phyloP scores from a whole-genome alignment of 768 basidiomycete species.

The Suillus spraguei region DNA sequence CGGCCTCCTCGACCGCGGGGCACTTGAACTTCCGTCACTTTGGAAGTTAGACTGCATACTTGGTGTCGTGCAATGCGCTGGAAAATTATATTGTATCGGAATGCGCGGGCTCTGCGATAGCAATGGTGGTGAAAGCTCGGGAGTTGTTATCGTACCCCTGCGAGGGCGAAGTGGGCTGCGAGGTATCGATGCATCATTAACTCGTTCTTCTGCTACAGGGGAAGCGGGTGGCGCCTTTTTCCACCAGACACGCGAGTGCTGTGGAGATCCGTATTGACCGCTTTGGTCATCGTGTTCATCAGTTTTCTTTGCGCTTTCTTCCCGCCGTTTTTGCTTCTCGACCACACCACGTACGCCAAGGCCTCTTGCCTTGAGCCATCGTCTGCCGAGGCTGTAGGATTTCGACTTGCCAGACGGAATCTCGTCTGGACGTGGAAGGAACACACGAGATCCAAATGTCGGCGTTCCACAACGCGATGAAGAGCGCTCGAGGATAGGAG shows the following conservation, averaged over 20 bases:
- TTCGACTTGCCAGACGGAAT: slow-evolving; percentile 20
- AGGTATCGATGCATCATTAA: slow-evolving; percentile 8
- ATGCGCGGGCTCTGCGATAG: slow-evolving; percentile 20
- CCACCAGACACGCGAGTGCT: slow-evolving; percentile 33
- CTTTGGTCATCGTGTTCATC: slow-evolving; percentile 8
- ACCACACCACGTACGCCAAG: slow-evolving; percentile 27
- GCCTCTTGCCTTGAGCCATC: slow-evolving; percentile 33
- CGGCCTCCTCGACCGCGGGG: slow-evolving; percentile 21
- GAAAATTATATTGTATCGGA: slow-evolving; percentile 10
- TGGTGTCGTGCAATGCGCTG: slow-evolving; percentile 22
- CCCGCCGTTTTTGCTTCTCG: slow-evolving; percentile 21
- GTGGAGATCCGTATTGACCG: slow-evolving; percentile 13
- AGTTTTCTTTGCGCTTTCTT: slow-evolving; percentile 16
- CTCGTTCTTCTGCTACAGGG: slow-evolving; percentile 16
- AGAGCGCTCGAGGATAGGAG: slow-evolving; percentile 42
- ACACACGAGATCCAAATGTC: slow-evolving; percentile 58
- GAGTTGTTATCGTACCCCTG: slow-evolving; percentile 15
- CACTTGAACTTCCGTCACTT: slow-evolving; percentile 15
- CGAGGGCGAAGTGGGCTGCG: slow-evolving; percentile 14
- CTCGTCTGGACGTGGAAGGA: slow-evolving; percentile 30
- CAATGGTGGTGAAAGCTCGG: slow-evolving; percentile 19
- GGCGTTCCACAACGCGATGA: slow-evolving; percentile 61
- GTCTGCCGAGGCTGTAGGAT: slow-evolving; percentile 21
- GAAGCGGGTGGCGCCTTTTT: slow-evolving; percentile 24
- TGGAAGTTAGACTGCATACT: slow-evolving; percentile 23